phyloP scores from a whole-genome alignment of 805 yeast genomes.

The Suhomyces vadensis region DNA sequence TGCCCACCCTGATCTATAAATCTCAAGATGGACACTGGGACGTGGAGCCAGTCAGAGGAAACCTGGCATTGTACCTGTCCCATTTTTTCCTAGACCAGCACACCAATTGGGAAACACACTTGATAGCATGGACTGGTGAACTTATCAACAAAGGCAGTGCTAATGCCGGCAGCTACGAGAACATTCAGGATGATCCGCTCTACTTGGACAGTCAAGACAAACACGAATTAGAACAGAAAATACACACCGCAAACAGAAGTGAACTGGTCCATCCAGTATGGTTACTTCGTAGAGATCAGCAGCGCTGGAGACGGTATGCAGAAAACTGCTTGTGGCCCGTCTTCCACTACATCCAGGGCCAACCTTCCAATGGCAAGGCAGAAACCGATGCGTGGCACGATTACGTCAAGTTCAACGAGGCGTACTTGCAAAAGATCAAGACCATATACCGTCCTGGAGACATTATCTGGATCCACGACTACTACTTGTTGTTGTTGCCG shows the following conservation, averaged over 20 bases:
- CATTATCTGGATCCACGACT: conserved; percentile 90
- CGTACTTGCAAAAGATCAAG: conserved; percentile 77
- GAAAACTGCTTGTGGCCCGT: conserved; percentile 93
- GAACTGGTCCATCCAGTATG: conserved; percentile 80
- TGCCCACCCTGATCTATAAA: conserved; percentile 62
- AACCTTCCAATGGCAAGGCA: conserved; percentile 64
- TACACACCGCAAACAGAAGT: conserved; percentile 47
- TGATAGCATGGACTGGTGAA: conserved; percentile 97
- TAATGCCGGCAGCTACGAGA: conserved; percentile 18
- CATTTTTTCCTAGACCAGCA: conserved; percentile 61
- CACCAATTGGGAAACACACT: conserved; percentile 82
- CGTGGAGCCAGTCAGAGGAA: conserved; percentile 70
- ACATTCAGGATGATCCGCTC: conserved; percentile 55
- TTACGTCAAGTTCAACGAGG: conserved; percentile 87
- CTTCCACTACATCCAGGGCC: conserved; percentile 86
- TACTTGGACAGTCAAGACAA: conserved; percentile 61
- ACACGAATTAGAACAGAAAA: conserved; percentile 45
- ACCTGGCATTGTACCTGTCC: conserved; percentile 80
- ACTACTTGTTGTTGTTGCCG: conserved; percentile 78
- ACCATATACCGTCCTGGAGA: conserved; percentile 83
- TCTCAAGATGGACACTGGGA: conserved; percentile 48
- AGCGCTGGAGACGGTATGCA: conserved; percentile 85
- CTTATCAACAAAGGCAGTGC: conserved; percentile 39
- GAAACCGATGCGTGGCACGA: conserved; percentile 81
- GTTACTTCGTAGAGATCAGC: conserved; percentile 77